Evolutionary conservation across 108 stramenopile species (phyloP), one percentile per base, ranked within the genome.

Genomic region (Skeletonema menzelii): DNA sequence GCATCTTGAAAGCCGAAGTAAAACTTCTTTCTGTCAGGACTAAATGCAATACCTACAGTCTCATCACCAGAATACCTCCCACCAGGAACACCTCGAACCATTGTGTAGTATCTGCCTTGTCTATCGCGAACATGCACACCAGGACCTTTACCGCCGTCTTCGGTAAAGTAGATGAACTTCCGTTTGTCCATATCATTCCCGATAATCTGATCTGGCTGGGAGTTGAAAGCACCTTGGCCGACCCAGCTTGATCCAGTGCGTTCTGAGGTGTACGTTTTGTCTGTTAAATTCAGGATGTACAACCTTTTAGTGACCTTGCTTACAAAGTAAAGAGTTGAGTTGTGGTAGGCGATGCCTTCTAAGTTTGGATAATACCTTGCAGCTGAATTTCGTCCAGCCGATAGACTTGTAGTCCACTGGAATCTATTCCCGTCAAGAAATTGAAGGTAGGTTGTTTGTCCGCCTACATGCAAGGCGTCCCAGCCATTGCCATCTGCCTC

Each of bases 321-420:
- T 1, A 72, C 75, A 71, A 85, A 47, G 69, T 72, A 85, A 67
- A 88, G 24, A 5, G 46, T 63, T 1, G 64, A 69, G 38, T 82
- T 74, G 27, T 68, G 60, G 8, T 74, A 56, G 30, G 81, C 75
- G 44, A 88, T 88, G 22, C 87, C 87, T 40, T 88, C 87, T 24
- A 55, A 4, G 20, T 70, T 49, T 5, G 60, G 74, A 8, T 70
- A 75, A 32, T 73, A 42, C 8, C 14, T 11, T 0, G 7, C 11
- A 20, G 80, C 80, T 38, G 67, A 69, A 12, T 44, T 56, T 5
- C n/a, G 1, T 17, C 32, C 80, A 3, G 20, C 69, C 15, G 1
- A 24, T 0, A 24, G 2, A 40, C 35, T 30, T 13, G n/a, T 19
- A 30, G 75, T 61, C 79, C 79, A 80, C 20, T 32, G 15, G 12